Evolutionary conservation across 495 filamentous ascomycete genomes (phyloP), one percentile per base, ranked within the genome.

Genomic region (Margaritispora aquatica): DNA sequence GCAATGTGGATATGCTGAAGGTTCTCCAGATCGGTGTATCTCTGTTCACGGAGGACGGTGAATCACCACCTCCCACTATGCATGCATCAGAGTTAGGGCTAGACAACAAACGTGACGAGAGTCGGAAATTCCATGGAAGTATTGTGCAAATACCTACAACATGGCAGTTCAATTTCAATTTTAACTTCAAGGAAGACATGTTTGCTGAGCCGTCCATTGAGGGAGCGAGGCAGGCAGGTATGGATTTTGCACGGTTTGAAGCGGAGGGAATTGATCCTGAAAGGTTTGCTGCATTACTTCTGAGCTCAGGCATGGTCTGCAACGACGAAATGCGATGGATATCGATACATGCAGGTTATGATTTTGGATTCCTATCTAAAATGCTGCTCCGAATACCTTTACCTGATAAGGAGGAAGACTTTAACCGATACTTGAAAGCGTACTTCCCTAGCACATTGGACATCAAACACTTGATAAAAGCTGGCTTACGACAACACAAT

Each of bases 101-200:
- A 71, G 81, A 73, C 65, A 75, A 72, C 63, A 74, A 73, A 17
- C 71, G 58, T 11, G 59, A 63, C 2, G 69, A 61, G 17, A 59
- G 63, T 34, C 69, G 71, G 61, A 69, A 75, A 51, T 75, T 78
- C 57, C 71, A 71, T n/a, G 80, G 77, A 58, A 80, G 75, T 57
- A 77, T 88, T 50, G 74, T 82, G 7, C 82, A 85, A 24, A 81
- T 88, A 27, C 92, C 92, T 10, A 93, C 86, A 65, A 96, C 94
- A 20, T 98, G 94, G 94, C 91, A 96, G 63, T 98, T 98, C 80
- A 97, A 98, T 75, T 98, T 98, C 74, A 89, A 92, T 65, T 98
- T 97, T 69, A 92, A 90, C 2, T 78, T 96, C 10, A 85, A 93
- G 62, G 84, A 90, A 3, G 94, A 98, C 73, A 98, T 98, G 94